Evolutionary conservation across 148 eudicot species (phyloP), one percentile per base, ranked within the genome.

Genomic region (Polygonum maritimum): DNA sequence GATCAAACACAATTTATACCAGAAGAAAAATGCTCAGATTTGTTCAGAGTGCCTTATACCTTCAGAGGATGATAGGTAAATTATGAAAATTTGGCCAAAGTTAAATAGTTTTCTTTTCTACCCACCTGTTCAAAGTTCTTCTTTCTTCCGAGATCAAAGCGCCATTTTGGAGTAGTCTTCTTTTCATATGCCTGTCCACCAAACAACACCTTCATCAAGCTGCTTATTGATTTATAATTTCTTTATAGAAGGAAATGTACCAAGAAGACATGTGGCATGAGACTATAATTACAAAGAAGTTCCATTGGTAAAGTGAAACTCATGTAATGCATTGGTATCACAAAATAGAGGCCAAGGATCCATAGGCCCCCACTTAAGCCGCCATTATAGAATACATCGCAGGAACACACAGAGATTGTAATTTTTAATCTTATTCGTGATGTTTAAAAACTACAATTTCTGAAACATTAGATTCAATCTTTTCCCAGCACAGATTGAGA

Each of bases 41-140:
- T 40, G 47, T 44, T 44, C 47, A 44, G 9, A 6, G 8, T 44
- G 31, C 10, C 9, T 44, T 44, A 44, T 39, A 0, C 41, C 41
- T 7, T 39, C 41, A 7, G 41, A 7, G 41, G 44, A 40, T 40
- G 5, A 13, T 49, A 49, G 18, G 18, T 11, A 49, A 49, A 49
- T 49, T 49, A 11, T 49, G 4, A 51, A 51, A 51, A 5, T 5
- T 3, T 14, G 19, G 16, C 2, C 55, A 51, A 5, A 16, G 9
- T 8, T 44, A 1, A 44, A 44, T 6, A 10, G 9, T 26, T 26
- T 26, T 26, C 9, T 7, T 44, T 2, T 10, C 5, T 48, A 75
- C 78, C 48, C 76, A 92, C 99, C 99, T 96, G 99, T 81, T 91
- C 89, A 83, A 96, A 96, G 79, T 96, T 96, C 79, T 87, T 92